These are phyloP conservation scores for Piromyces sp. DNA, from an alignment of 192 early-diverging fungal genomes.

Conservation along the genomic window DNA sequence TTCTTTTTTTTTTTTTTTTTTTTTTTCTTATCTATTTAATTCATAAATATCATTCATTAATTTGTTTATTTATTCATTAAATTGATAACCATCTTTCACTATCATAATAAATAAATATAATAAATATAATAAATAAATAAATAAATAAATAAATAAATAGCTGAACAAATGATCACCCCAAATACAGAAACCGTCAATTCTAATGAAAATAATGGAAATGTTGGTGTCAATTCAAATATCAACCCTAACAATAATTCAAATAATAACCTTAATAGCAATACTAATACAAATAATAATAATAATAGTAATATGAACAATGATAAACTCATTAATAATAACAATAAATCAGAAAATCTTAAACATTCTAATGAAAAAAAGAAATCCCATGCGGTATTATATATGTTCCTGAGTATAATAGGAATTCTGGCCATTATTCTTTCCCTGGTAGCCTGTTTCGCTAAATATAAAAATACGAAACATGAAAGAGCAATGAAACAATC, in stretches of 20 bases:
- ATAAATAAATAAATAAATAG: no score
- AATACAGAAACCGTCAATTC: no score
- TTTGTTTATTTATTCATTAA: no score
- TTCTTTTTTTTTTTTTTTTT: no score
- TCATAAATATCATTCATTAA: no score
- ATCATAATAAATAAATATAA: no score
- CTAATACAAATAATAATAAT: background rate
- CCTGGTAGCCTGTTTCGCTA: background rate
- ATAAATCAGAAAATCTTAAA: background rate
- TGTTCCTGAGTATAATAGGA: background rate
- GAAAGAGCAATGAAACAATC: background rate
- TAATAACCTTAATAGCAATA: no score
- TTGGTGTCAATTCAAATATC: background rate
- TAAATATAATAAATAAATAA: no score
- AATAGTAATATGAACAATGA: background rate
- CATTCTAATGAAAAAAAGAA: background rate
- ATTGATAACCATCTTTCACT: no score
- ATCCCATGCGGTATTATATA: background rate
- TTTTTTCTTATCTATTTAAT: no score
- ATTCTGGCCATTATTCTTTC: background rate
- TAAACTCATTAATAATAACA: background rate
- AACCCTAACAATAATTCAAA: background rate
- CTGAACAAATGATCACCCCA: background rate
- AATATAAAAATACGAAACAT: background rate
- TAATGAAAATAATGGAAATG: background rate